These are phyloP conservation scores for Suillus fuscotomentosus DNA, from an alignment of 768 basidiomycete species.

Conservation along the genomic window DNA sequence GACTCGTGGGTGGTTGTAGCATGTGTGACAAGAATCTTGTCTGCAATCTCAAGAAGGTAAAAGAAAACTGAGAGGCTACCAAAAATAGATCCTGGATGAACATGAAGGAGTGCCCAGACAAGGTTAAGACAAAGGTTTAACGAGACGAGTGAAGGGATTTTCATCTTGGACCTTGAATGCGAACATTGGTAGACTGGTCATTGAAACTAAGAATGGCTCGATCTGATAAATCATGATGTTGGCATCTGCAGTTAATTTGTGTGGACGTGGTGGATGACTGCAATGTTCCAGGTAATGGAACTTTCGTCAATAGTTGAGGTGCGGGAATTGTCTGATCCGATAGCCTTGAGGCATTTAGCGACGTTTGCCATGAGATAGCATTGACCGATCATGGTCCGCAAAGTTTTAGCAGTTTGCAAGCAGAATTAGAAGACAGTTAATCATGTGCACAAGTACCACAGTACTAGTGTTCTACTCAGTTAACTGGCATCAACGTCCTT, in stretches of 20 bases:
- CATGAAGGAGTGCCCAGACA: conserved; percentile 29
- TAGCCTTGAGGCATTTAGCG: background rate
- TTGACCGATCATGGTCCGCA: background rate
- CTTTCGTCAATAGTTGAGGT: background rate
- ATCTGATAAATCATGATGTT: conserved; percentile 8
- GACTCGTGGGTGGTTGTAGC: conserved; percentile 11
- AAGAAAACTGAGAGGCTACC: conserved; percentile 28
- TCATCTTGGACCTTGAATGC: conserved; percentile 20
- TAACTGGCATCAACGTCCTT: no score
- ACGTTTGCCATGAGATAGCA: background rate
- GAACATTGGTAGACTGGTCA: conserved; percentile 23
- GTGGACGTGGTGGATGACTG: background rate
- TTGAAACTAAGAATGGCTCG: conserved; percentile 24
- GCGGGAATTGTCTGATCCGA: background rate
- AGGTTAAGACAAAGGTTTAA: conserved; percentile 33
- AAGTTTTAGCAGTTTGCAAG: background rate
- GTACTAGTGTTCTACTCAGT: no score
- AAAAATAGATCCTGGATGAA: conserved; percentile 26
- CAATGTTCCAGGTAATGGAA: background rate
- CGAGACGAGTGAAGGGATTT: conserved; percentile 19
- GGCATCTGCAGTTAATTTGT: background rate
- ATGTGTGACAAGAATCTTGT: conserved; percentile 23
- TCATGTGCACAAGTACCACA: no score
- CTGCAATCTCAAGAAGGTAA: conserved; percentile 21
- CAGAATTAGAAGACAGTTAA: background rate